Percentiles rank a stretch among this genome's conserved stretches.
Conservation (phyloP, 192 early-diverging fungal genomes). For the Gorgonomyces haynaldii region DNA sequence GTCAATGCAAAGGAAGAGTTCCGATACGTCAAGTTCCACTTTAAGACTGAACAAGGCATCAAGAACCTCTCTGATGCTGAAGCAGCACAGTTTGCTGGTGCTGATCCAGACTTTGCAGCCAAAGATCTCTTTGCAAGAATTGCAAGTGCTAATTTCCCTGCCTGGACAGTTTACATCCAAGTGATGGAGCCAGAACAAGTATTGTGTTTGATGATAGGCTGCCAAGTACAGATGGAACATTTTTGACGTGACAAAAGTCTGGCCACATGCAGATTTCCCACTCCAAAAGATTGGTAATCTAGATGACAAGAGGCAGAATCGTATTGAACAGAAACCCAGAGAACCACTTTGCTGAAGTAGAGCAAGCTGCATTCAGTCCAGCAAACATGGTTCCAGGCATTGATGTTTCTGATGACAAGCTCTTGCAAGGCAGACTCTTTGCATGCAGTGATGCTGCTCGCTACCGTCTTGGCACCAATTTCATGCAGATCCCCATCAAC, state of each 20-base stretch:
- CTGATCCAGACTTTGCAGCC: slow-evolving; percentile 64
- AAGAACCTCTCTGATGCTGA: slow-evolving; percentile 56
- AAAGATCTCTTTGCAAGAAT: slow-evolving; percentile 67
- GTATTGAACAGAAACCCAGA: slow-evolving; percentile 69
- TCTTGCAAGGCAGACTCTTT: slow-evolving; percentile 78
- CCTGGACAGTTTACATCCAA: slow-evolving; percentile 64
- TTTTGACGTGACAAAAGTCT: too few species aligned
- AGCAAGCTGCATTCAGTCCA: slow-evolving; percentile 72
- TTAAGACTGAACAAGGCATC: slow-evolving; percentile 66
- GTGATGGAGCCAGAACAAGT: slow-evolving; percentile 63
- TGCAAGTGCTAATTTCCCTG: slow-evolving; percentile 52
- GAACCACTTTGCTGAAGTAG: slow-evolving; percentile 65
- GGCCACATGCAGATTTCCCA: too few species aligned
- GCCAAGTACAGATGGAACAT: too few species aligned
- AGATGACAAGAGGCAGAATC: slow-evolving; percentile 70
- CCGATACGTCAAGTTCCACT: slow-evolving; percentile 80
- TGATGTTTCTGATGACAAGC: slow-evolving; percentile 63
- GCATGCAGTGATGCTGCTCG: slow-evolving; percentile 39
- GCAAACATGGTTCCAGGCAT: slow-evolving; percentile 71
- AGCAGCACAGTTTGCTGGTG: slow-evolving; percentile 42
- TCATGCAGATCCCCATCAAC: slow-evolving; percentile 73
- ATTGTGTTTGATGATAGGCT: too few species aligned
- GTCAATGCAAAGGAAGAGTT: slow-evolving; percentile 55
- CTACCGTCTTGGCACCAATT: slow-evolving; percentile 51
- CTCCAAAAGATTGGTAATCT: too few species aligned